A percentile compares a stretch with the other conserved stretches of the same genome.
Conservation (phyloP, 2,329 filamentous ascomycete genomes). For the Zymoseptoria brevis region DNA sequence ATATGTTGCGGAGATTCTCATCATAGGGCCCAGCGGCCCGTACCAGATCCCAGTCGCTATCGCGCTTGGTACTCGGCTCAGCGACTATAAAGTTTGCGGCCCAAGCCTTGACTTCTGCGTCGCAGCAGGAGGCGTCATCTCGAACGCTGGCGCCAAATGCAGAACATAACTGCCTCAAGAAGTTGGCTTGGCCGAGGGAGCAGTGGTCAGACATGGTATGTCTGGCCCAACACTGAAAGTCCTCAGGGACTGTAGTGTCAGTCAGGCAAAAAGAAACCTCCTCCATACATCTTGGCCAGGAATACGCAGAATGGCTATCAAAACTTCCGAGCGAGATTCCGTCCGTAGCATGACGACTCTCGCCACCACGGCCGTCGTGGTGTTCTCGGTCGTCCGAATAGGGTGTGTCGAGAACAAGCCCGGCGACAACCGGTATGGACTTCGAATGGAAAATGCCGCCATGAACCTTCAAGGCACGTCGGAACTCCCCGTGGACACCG, state of each 20-base stretch:
- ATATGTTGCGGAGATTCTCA: neutral
- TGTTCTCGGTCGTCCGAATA: slow-evolving; percentile 20
- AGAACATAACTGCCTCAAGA: slow-evolving; percentile 33
- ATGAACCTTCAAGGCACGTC: slow-evolving; percentile 20
- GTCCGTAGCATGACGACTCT: slow-evolving; percentile 21
- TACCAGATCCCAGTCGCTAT: neutral
- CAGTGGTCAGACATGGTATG: slow-evolving; percentile 40
- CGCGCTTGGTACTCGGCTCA: too few relatives aligned
- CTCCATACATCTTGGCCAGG: slow-evolving; percentile 13
- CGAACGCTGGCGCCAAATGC: slow-evolving; percentile 26
- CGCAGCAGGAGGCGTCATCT: neutral
- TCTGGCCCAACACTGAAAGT: slow-evolving; percentile 34
- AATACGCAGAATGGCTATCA: slow-evolving; percentile 13
- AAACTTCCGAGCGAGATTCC: slow-evolving; percentile 20
- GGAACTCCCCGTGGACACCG: slow-evolving; percentile 21
- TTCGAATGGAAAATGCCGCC: slow-evolving; percentile 23
- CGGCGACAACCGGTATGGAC: slow-evolving; percentile 25
- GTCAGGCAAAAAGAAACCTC: slow-evolving; percentile 24
- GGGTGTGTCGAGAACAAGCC: slow-evolving; percentile 27
- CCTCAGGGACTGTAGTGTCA: slow-evolving; percentile 32
- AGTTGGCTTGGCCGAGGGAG: slow-evolving; percentile 33
- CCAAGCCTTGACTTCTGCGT: neutral
- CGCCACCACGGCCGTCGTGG: slow-evolving; percentile 22
- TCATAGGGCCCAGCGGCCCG: neutral
- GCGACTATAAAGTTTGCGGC: neutral